phyloP scores from a whole-genome alignment of 441 rosid species.

The Erodium chrysanthum region DNA sequence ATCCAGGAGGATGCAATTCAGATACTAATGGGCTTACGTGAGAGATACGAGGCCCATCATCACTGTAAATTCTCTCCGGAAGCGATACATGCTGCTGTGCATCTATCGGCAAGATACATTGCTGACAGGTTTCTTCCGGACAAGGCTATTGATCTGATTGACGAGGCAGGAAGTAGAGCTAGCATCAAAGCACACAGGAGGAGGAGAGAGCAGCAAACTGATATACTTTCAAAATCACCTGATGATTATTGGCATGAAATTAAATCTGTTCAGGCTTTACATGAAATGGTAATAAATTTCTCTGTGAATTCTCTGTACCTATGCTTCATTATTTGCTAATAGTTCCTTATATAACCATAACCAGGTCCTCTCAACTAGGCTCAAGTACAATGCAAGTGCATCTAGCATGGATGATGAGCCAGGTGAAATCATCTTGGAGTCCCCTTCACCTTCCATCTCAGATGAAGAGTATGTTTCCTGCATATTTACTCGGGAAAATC shows the following conservation, averaged over 20 bases:
- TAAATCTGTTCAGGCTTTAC: constrained; percentile 88
- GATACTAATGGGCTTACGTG: constrained; percentile 59
- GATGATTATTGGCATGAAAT: constrained; percentile 97
- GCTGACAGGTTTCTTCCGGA: constrained; percentile 69
- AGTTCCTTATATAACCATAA: constrained; percentile 23
- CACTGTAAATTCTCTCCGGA: constrained; percentile 50
- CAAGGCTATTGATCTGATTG: constrained; percentile 75
- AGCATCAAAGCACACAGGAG: constrained; percentile 65
- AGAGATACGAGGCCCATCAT: constrained; percentile 65
- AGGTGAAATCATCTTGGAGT: constrained; percentile 40
- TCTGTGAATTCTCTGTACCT: neutral
- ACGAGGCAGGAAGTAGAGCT: constrained; percentile 92
- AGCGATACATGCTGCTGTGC: constrained; percentile 68
- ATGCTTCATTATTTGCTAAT: constrained; percentile 18
- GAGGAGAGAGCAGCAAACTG: constrained; percentile 66
- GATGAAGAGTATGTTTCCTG: constrained; percentile 47
- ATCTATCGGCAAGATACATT: constrained; percentile 56
- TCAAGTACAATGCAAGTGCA: constrained; percentile 35
- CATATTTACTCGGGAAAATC: no score
- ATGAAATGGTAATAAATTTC: constrained; percentile 60
- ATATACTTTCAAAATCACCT: constrained; percentile 70
- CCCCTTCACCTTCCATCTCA: constrained; percentile 40
- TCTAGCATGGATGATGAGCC: constrained; percentile 28
- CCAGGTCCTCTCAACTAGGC: constrained; percentile 49
- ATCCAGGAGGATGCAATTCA: constrained; percentile 58